phyloP scores from a whole-genome alignment of 768 basidiomycete species.

The Suillus spraguei region DNA sequence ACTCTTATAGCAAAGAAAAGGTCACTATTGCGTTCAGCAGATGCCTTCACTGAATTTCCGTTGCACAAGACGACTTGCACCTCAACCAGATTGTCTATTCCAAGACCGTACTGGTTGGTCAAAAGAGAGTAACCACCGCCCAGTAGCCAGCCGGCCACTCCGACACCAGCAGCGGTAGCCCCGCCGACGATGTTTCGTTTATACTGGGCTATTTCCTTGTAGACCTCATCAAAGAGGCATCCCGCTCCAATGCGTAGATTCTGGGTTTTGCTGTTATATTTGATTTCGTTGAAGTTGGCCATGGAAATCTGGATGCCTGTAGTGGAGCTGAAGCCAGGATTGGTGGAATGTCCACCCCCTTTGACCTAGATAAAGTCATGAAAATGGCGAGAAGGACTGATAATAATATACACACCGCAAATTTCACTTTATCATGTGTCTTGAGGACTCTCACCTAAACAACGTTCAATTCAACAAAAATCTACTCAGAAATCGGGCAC shows the following conservation, averaged over 20 bases:
- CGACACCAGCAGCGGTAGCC: slow-evolving; percentile 26
- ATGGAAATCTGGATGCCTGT: slow-evolving; percentile 32
- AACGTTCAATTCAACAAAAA: background rate
- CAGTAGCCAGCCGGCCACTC: slow-evolving; percentile 35
- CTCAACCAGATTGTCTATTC: slow-evolving; percentile 35
- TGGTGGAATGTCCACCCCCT: slow-evolving; percentile 33
- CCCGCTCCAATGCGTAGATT: slow-evolving; percentile 30
- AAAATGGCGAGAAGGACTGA: background rate
- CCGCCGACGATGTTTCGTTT: slow-evolving; percentile 27
- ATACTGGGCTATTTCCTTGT: slow-evolving; percentile 18
- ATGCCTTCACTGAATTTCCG: slow-evolving; percentile 21
- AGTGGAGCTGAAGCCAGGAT: slow-evolving; percentile 35
- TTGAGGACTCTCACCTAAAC: background rate
- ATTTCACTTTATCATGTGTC: background rate
- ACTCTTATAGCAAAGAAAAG: slow-evolving; percentile 42
- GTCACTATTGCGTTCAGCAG: slow-evolving; percentile 21
- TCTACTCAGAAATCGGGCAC: background rate
- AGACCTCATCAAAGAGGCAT: slow-evolving; percentile 32
- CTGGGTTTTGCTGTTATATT: slow-evolving; percentile 14
- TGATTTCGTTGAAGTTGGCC: slow-evolving; percentile 27
- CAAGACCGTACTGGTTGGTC: slow-evolving; percentile 35
- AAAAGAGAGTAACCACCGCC: slow-evolving; percentile 39
- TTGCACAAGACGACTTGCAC: slow-evolving; percentile 32
- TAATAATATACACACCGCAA: background rate
- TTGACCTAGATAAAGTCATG: slow-evolving; percentile 27